Base-by-base conservation (phyloP, 306 rosid species). In the Begonia peltatifolia region DNA sequence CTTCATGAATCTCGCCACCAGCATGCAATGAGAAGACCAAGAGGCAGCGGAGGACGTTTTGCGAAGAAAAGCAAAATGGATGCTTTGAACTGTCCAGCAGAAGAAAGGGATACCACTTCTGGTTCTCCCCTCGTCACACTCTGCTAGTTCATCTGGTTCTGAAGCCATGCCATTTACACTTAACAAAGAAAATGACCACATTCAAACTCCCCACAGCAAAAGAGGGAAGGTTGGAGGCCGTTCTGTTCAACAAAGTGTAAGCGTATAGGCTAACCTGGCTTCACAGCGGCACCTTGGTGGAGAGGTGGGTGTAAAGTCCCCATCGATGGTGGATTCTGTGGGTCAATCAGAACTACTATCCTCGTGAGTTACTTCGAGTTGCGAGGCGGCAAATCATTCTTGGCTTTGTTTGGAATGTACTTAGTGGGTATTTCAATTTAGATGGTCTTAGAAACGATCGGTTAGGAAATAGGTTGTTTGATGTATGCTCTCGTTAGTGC, bases 361-460 rank as follows among this genome's bases (percentile, higher is more conserved):
- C 84, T 71, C 87, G 85, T 81, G 72, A 68, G 62, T 58, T 54
- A n/a, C 38, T 5, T 30, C 38, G 38, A 30, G 38, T 47, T 68
- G 86, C 60, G 70, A 64, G 74, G 84, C 90, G 93, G 97, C 97
- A 84, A 88, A 73, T 88, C 96, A 84, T 88, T 88, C 96, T 88
- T 88, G 96, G 97, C 95, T 89, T 68, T 79, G 69, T 71, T 65
- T 7, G 38, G 38, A 0, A 30, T 30, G 38, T 6, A 30, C 8
- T 30, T 30, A 6, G 38, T 7, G 38, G 6, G 38, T 30, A 7
- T 30, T 30, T 30, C 38, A 5, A 30, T 30, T 30, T 30, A 30
- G 38, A 30, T 68, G 69, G 38, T 30, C 38, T 30, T 30, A 7
- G 38, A 30, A 30, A 30, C 38, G 3, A 30, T 20, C 23, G 4